Conservation (phyloP, 1,284 basidiomycete genomes). For the Calocybe gambosa region DNA sequence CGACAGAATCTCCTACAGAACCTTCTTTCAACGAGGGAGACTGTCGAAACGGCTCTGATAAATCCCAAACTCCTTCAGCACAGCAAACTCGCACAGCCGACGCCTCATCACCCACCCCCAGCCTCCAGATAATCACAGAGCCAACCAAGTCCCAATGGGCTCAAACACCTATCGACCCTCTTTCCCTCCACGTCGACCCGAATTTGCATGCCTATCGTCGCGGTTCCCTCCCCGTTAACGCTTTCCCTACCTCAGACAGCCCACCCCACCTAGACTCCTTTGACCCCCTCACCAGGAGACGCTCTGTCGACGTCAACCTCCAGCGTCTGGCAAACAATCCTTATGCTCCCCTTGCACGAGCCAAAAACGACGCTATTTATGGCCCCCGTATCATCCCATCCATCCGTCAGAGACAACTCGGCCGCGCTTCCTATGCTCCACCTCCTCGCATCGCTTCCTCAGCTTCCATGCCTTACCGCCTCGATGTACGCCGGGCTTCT, state of each 20-base stretch:
- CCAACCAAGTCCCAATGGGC: constrained; percentile 34
- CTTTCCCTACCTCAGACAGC: constrained; percentile 26
- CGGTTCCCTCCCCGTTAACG: constrained; percentile 47
- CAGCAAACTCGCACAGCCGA: not conserved
- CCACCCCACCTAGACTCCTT: constrained; percentile 30
- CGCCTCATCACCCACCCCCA: constrained; percentile 30
- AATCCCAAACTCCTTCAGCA: constrained; percentile 4
- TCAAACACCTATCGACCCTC: constrained; percentile 27
- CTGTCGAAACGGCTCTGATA: constrained; percentile 12
- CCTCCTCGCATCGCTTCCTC: constrained; percentile 17
- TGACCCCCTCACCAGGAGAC: constrained; percentile 42
- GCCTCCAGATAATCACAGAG: constrained; percentile 32
- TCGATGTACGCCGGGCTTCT: constrained; percentile 39
- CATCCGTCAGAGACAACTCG: constrained; percentile 24
- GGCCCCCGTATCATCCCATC: constrained; percentile 32
- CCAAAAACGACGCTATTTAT: constrained; percentile 46
- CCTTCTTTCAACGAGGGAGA: not conserved
- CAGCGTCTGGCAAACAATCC: constrained; percentile 58
- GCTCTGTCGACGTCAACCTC: constrained; percentile 56
- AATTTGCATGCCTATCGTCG: constrained; percentile 33
- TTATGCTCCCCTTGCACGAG: constrained; percentile 51
- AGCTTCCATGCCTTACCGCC: constrained; percentile 24
- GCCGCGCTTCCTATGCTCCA: constrained; percentile 22
- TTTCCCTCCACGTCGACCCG: constrained; percentile 12
- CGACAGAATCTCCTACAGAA: constrained; percentile 13